These are phyloP conservation scores for Arabidopsis hybrid DNA, from an alignment of 441 rosid genomes.

Conservation along the genomic window DNA sequence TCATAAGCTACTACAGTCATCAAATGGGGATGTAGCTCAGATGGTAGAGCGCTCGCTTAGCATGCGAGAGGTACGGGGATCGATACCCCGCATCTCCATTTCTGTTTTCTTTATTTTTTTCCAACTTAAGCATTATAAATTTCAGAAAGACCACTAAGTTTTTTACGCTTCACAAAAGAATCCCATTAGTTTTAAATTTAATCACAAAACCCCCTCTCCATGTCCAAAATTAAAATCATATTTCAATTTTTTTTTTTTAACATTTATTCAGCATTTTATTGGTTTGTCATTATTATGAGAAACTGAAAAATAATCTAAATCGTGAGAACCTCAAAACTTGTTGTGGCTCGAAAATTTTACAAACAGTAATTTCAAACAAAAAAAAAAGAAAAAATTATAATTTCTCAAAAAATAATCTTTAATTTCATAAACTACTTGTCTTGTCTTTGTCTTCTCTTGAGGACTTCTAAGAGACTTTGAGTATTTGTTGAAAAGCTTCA, in stretches of 20 bases:
- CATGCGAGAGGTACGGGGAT: constrained; percentile 96
- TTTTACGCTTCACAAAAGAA: not conserved
- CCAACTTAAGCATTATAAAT: not conserved
- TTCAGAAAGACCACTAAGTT: not conserved
- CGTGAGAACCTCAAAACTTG: not conserved
- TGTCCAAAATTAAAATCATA: too few species aligned
- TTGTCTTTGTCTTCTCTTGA: constrained; percentile 28
- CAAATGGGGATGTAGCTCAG: constrained; percentile 31
- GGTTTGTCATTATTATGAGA: constrained; percentile 1
- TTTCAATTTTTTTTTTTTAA: not conserved
- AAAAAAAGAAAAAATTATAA: not conserved
- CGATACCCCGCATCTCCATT: constrained; percentile 76
- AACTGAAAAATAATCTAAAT: constrained; percentile 1
- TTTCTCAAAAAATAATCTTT: not conserved
- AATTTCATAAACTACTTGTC: not conserved
- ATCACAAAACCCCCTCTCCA: not conserved
- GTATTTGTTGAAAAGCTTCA: constrained; percentile 90
- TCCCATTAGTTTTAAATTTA: not conserved
- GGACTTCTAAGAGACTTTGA: constrained; percentile 68
- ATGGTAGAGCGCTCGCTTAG: constrained; percentile 99
- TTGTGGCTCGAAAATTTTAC: constrained; percentile 6
- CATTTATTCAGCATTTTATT: not conserved
- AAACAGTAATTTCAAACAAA: not conserved
- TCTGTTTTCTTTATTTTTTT: too few species aligned
- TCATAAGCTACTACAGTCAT: too few species aligned